Base-by-base conservation (phyloP, 352 stramenopile genomes). In the Pythium scleroteichum region DNA sequence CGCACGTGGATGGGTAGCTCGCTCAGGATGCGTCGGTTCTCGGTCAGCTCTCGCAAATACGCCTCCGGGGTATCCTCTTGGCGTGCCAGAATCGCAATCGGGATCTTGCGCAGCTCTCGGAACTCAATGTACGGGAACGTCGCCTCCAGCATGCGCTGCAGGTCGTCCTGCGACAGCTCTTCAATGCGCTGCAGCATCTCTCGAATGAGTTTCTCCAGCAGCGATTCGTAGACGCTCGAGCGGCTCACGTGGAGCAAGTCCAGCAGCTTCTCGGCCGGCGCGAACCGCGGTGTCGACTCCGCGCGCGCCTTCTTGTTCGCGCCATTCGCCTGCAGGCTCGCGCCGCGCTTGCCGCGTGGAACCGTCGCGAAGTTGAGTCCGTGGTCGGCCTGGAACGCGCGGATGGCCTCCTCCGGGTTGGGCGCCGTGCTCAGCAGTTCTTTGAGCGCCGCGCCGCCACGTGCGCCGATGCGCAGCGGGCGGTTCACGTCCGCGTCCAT, bases 81-180 rank as follows among this genome's bases (percentile, higher is more conserved):
- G 22, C 79, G 71, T 24, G 84, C 75, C 17, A 95, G 69, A 44
- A 95, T 87, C 44, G 87, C 85, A 49, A 95, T 93, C 17, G 85
- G 85, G 56, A 95, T 86, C 23, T 81, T 75, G 42, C 85, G 80
- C 29, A 95, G 76, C 72, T 95, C 87, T 35, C 83, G 83, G 60
- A 93, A 93, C 64, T 95, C 87, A 66, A 95, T 91, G 41, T 93
- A 95, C 29, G 87, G 84, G 59, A 95, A 95, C 17, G 87, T 95
- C 41, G 75, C 72, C 62, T 94, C 85, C 8, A 95, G 66, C 42
- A 92, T 64, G 20, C 75, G 71, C 27, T 86, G 77, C 22, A 95
- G 68, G 46, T 95, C 78, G 14, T 75, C 74, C 64, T 91, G 81
- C 12, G 78, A 75, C 20, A 92, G 70, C 45, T 88, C 73, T 39